Conservation (phyloP, 1,284 basidiomycete genomes). For the Cystobasidium pallidum region DNA sequence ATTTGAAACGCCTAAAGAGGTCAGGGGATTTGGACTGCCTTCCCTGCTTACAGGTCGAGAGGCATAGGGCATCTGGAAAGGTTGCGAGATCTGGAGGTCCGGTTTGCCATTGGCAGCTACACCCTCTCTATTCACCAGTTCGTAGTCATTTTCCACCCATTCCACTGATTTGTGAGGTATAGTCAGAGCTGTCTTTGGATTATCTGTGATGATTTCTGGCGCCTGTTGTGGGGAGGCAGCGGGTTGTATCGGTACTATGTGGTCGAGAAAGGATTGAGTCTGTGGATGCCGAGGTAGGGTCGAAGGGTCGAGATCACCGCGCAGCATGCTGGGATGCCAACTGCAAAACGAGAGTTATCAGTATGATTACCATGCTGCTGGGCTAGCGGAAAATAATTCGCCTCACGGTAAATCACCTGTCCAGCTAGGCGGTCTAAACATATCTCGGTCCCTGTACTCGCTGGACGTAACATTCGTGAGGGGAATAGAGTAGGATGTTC, state of each 20-base stretch:
- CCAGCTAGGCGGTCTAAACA: conserved; percentile 38
- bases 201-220: neutral
- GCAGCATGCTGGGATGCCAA: conserved; percentile 35
- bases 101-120: conserved; percentile 5
- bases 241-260: neutral
- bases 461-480: conserved; percentile 35
- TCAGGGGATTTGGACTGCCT: neutral
- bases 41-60: conserved; percentile 25
- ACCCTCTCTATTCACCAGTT: conserved; percentile 2
- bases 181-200: neutral
- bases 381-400: neutral
- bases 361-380: neutral
- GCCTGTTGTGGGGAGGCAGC: neutral
- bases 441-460: conserved; percentile 38
- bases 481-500: conserved; percentile 34
- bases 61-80: conserved; percentile 29
- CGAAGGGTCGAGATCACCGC: conserved; percentile 29
- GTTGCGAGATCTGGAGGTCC: conserved; percentile 18
- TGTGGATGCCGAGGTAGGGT: conserved; percentile 35
- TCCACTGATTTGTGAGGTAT: neutral
- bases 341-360: neutral
- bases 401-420: conserved; percentile 38
- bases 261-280: neutral
- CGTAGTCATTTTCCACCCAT: conserved; percentile 15
- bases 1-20: conserved; percentile 6